Base-by-base conservation (phyloP, 345 rosid genomes). In the Lagerstroemia speciosa region DNA sequence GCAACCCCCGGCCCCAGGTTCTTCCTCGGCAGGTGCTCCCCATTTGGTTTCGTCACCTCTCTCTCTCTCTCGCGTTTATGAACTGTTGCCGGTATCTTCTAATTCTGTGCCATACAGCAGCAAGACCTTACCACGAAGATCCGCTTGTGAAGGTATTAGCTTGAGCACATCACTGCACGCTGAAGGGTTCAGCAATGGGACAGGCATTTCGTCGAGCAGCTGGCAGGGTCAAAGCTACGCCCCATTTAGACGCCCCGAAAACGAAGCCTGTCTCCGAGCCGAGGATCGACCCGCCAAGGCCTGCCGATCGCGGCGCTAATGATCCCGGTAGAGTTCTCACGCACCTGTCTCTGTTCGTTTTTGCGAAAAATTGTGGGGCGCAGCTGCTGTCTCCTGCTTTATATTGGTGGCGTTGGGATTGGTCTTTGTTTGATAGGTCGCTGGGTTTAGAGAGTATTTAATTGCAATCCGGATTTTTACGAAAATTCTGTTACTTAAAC, bases 181-280 rank as follows among this genome's bases (percentile, higher is more conserved):
- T 64, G 26, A 24, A 36, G 60, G 37, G 29, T 7, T n/a, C 27
- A 43, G 69, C 43, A 22, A 90, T 92, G 99, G 98, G 98, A 64
- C 98, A 95, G 86, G 97, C 90, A 83, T 84, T 95, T 86, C 98
- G 99, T 87, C 93, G 98, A 88, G 98, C 97, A 37, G 74, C 84
- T 80, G 97, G 96, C 30, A 86, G 82, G 80, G 74, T 88, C 52
- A 57, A 77, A 71, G 76, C 82, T 29, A 55, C 69, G 77, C 75
- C 71, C 69, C 30, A 32, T 58, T 26, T 72, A 29, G 87, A 82
- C 53, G 71, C 84, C 53, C 36, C 83, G 17, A 76, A 74, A 63
- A 69, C 84, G 36, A 81, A 77, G 64, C 74, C 69, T 64, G 68
- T 53, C 62, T 69, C 37, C 57, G 74, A 75, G 66, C 81, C 81